phyloP scores from a whole-genome alignment of 208 protist species.

The Leishmania tropica region DNA sequence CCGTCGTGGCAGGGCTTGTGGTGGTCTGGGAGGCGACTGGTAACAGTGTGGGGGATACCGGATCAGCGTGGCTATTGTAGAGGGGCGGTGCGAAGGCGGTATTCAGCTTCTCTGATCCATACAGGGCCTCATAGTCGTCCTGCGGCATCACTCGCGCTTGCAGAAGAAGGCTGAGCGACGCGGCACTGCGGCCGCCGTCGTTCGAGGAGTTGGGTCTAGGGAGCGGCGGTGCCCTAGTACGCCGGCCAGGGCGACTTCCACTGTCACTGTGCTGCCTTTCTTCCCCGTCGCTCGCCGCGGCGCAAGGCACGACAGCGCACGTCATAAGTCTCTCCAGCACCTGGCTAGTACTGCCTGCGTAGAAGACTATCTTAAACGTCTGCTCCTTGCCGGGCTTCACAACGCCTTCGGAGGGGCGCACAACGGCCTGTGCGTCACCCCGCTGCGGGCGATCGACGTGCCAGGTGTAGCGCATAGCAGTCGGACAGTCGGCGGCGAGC shows the following conservation, averaged over 20 bases:
- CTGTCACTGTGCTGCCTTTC: slow-evolving; percentile 9
- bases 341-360: slow-evolving; percentile 83
- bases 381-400: slow-evolving; percentile 53
- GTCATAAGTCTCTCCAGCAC: slow-evolving; percentile 64
- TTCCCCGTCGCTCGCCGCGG: slow-evolving; percentile 16
- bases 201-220: background rate
- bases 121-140: slow-evolving; percentile 66
- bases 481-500: slow-evolving; percentile 15
- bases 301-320: slow-evolving; percentile 61
- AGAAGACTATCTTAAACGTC: slow-evolving; percentile 58
- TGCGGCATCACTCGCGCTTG: slow-evolving; percentile 80
- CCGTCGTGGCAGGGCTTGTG: background rate
- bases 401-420: slow-evolving; percentile 54
- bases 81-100: slow-evolving; percentile 32
- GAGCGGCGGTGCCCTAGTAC: slow-evolving; percentile 1
- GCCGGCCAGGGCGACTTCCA: background rate
- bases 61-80: slow-evolving; percentile 23
- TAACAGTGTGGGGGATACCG: background rate
- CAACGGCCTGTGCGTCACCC: slow-evolving; percentile 56
- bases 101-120: slow-evolving; percentile 43
- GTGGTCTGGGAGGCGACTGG: background rate
- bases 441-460: slow-evolving; percentile 36
- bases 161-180: slow-evolving; percentile 68
- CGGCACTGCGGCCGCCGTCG: background rate
- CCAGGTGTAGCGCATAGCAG: slow-evolving; percentile 26